Conservation (phyloP, 768 basidiomycete species). For the Xerocomus brunneocitrinus region DNA sequence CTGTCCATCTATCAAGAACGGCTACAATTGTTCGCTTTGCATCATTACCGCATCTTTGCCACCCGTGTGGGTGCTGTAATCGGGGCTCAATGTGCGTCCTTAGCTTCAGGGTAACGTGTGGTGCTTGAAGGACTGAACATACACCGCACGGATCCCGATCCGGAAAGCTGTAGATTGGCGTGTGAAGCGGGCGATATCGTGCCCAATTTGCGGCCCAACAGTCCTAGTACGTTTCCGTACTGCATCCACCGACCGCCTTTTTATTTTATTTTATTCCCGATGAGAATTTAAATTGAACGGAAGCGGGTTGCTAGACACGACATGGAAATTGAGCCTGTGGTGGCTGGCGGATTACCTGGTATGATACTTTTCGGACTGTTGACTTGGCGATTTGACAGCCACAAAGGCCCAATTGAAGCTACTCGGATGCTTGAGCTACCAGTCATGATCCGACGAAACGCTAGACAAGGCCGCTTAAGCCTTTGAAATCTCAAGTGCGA, state of each 20-base stretch:
- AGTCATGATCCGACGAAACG: slow-evolving; percentile 25
- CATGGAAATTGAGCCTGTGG: slow-evolving; percentile 12
- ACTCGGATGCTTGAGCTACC: slow-evolving; percentile 8
- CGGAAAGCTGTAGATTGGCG: slow-evolving; percentile 8
- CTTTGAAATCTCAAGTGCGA: slow-evolving; percentile 25
- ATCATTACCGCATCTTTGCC: slow-evolving; percentile 23
- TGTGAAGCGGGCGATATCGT: slow-evolving; percentile 10
- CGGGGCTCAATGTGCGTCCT: slow-evolving; percentile 2
- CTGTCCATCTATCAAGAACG: slow-evolving; percentile 11
- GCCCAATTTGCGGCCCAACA: slow-evolving; percentile 15
- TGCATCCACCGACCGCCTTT: neutral
- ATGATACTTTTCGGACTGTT: slow-evolving; percentile 14
- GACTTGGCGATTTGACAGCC: slow-evolving; percentile 24
- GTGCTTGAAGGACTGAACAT: slow-evolving; percentile 3
- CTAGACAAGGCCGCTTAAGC: slow-evolving; percentile 13
- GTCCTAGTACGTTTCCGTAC: slow-evolving; percentile 19
- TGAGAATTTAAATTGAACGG: slow-evolving; percentile 6
- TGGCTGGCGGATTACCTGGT: slow-evolving; percentile 19
- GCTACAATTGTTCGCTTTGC: neutral
- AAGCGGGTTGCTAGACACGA: slow-evolving; percentile 17
- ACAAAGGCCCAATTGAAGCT: slow-evolving; percentile 5
- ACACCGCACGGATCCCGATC: slow-evolving; percentile 16
- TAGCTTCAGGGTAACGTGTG: slow-evolving; percentile 20
- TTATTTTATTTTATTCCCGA: slow-evolving; percentile 2
- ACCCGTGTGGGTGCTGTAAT: neutral